phyloP scores from a whole-genome alignment of 2,329 filamentous ascomycete genomes.

The Paraphoma chrysanthemicola region DNA sequence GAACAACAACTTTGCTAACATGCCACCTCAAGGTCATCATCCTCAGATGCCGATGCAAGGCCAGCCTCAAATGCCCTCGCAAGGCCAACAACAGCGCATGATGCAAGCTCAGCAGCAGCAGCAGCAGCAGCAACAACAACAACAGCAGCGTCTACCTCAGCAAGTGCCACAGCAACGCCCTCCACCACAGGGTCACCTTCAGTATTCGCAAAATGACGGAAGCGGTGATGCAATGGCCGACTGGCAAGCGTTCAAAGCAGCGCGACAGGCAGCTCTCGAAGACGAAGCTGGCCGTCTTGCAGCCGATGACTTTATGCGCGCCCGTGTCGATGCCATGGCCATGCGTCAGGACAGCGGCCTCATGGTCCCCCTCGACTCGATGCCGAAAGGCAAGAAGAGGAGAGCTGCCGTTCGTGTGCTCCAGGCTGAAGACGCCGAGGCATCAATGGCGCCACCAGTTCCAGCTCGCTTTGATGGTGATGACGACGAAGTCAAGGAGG shows the following conservation, averaged over 20 bases:
- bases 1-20: conserved; percentile 28
- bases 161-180: conserved; percentile 31
- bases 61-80: conserved; percentile 5
- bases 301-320: conserved; percentile 73
- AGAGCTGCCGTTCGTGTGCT: conserved; percentile 45
- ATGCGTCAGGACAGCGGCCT: conserved; percentile 76
- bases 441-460: conserved; percentile 26
- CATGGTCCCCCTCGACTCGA: conserved; percentile 73
- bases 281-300: conserved; percentile 59
- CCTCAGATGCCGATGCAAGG: conserved; percentile 36
- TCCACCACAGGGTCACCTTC: conserved; percentile 38
- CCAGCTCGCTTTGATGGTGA: conserved; percentile 62
- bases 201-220: conserved; percentile 77
- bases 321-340: conserved; percentile 70
- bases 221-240: conserved; percentile 67
- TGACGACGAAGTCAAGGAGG: conserved; percentile 64
- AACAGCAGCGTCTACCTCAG: conserved; percentile 35
- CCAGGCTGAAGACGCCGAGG: conserved; percentile 63
- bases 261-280: conserved; percentile 55
- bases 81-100: conserved; percentile 36
- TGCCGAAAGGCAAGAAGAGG: conserved; percentile 52
- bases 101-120: conserved; percentile 28
- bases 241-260: conserved; percentile 65
- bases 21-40: conserved; percentile 28
- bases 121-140: conserved; percentile 35